Evolutionary conservation across 306 rosid genomes (phyloP).

Genomic region (Cicer chorassanicum): DNA sequence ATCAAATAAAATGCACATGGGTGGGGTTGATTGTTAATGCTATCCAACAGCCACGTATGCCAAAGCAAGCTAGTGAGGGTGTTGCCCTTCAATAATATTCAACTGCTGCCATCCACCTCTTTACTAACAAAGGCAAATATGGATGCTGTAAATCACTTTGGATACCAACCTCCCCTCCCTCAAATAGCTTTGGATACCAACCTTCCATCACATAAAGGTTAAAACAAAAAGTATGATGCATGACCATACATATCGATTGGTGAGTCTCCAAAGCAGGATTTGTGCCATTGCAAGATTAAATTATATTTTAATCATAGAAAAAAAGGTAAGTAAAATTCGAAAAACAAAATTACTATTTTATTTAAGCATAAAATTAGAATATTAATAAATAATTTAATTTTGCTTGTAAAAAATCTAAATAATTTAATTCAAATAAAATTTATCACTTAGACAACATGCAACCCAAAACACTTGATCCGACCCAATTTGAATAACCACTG

Average conservation of each 20-base stretch:
- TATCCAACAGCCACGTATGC: conserved; percentile 39
- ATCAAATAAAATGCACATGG: conserved; percentile 53
- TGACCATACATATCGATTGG: conserved; percentile 6
- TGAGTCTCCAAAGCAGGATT: not conserved
- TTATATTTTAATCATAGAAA: not conserved
- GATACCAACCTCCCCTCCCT: conserved; percentile 46
- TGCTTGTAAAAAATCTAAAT: too few species aligned
- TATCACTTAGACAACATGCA: too few species aligned
- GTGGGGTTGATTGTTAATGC: conserved; percentile 58
- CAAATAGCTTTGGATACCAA: conserved; percentile 41
- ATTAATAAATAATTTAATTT: too few species aligned
- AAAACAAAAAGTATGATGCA: conserved; percentile 19
- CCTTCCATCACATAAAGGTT: not conserved
- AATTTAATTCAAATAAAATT: too few species aligned
- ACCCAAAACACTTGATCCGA: too few species aligned
- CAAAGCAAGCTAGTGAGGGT: not conserved
- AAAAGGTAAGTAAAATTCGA: too few species aligned
- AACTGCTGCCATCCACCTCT: conserved; percentile 37
- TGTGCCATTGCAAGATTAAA: not conserved
- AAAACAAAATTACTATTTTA: too few species aligned
- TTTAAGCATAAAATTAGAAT: too few species aligned
- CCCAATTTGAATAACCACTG: too few species aligned
- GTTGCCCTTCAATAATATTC: not conserved
- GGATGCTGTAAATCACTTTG: conserved; percentile 42
- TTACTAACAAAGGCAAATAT: conserved; percentile 23